phyloP scores from a whole-genome alignment of 495 filamentous ascomycete genomes.

The Terfezia boudieri region DNA sequence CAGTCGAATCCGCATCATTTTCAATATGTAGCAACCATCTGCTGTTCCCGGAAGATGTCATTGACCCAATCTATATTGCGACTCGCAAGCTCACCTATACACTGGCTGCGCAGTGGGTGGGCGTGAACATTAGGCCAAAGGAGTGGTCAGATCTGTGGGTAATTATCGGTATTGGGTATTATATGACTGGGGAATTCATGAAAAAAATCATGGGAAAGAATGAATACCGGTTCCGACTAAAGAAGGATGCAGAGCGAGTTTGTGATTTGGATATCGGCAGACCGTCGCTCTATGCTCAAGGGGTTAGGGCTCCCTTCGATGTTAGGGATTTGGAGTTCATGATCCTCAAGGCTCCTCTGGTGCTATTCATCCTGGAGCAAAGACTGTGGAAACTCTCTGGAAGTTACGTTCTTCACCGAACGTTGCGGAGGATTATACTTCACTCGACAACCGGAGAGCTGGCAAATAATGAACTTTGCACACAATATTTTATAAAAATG shows the following conservation, averaged over 20 bases:
- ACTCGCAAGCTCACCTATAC: slow-evolving; percentile 60
- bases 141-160: slow-evolving; percentile 69
- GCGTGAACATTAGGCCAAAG: slow-evolving; percentile 66
- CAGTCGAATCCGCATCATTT: slow-evolving; percentile 52
- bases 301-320: slow-evolving; percentile 55
- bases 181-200: slow-evolving; percentile 83
- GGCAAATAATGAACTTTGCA: slow-evolving; percentile 47
- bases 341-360: slow-evolving; percentile 69
- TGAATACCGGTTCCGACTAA: slow-evolving; percentile 77
- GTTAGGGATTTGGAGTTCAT: slow-evolving; percentile 70
- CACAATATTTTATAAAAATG: slow-evolving; percentile 46
- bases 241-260: slow-evolving; percentile 57
- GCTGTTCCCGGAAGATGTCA: slow-evolving; percentile 57
- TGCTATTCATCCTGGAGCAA: slow-evolving; percentile 82
- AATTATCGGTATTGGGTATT: slow-evolving; percentile 76
- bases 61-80: slow-evolving; percentile 57
- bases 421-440: slow-evolving; percentile 59
- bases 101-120: slow-evolving; percentile 82
- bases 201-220: slow-evolving; percentile 78
- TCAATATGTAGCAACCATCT: slow-evolving; percentile 72
- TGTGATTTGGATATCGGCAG: slow-evolving; percentile 61
- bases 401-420: slow-evolving; percentile 58
- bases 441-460: slow-evolving; percentile 60
- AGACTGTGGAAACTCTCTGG: slow-evolving; percentile 70
- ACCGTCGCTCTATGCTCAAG: slow-evolving; percentile 62